Evolutionary conservation across 78 protist genomes (phyloP), one percentile per base, ranked within the genome.

Genomic region (Dictyostelium brefeldianum): DNA sequence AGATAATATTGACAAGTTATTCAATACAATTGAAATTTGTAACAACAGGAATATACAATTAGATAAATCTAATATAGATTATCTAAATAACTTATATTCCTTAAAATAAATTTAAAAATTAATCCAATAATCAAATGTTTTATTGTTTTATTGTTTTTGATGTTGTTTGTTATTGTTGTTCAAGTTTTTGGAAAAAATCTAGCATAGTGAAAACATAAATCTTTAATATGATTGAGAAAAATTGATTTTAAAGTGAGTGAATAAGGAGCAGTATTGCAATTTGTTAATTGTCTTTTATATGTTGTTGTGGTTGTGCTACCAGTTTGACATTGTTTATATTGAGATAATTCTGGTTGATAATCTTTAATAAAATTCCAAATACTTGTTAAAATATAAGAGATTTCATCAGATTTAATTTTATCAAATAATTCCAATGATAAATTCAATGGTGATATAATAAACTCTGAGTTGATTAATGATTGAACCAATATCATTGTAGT

Each of bases 321-420:
- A 6, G 6, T n/a, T n/a, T n/a, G n/a, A n/a, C n/a, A 8, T 27
- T 7, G 17, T 74, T 18, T 15, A 46, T 77, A 87, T 65, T 87
- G 85, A 3, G 54, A 29, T 50, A 12, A 15, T 3, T 8, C n/a
- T 0, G 93, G 93, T 43, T 53, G 83, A 65, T 87, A 50, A 51
- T 74, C 73, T 78, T 64, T 87, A 43, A 87, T 87, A 36, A 87
- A 87, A 50, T 87, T 87, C 83, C 78, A 87, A 12, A 87, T 87
- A 3, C 59, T 64, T n/a, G 69, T 25, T 18, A 87, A 15, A 15
- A 87, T 43, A 43, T 43, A 87, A 8, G 93, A 77, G 1, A 87
- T 73, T 57, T 87, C 93, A 5, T 87, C 79, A 25, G 80, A 22
- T 56, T 81, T 77, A 14, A 87, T 77, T 20, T 20, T 78, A 31